These are phyloP conservation scores for Scutellaria barbata DNA, from an alignment of 257 asterid genomes.

Conservation along the genomic window DNA sequence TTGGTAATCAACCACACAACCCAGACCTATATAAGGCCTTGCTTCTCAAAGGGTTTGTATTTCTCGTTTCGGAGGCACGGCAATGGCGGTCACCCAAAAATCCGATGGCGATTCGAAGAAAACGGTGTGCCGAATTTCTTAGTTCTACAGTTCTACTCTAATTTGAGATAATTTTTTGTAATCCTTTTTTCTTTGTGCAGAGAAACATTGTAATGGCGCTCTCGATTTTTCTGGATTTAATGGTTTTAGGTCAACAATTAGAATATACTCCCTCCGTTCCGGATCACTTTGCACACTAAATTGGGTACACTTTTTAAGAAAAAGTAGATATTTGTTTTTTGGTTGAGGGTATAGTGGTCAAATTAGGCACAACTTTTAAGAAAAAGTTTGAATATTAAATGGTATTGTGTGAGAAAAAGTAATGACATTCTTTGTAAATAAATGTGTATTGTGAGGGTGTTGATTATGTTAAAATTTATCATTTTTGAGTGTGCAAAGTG, in stretches of 20 bases:
- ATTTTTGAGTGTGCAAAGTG: no score
- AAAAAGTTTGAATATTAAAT: no score
- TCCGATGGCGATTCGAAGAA: slow-evolving; percentile 29
- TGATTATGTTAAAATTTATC: no score
- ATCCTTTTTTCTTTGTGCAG: background rate
- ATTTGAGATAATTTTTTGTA: background rate
- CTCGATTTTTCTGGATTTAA: slow-evolving; percentile 18
- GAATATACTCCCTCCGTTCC: no score
- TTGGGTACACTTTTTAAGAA: no score
- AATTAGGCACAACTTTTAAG: no score
- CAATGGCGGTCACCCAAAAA: slow-evolving; percentile 42
- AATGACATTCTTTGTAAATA: no score
- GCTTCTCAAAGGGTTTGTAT: slow-evolving; percentile 26
- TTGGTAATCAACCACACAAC: slow-evolving; percentile 36
- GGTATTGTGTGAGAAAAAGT: no score
- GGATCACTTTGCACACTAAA: no score
- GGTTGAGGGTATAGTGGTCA: no score
- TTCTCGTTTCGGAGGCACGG: slow-evolving; percentile 8
- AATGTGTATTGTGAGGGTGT: no score
- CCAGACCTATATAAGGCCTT: slow-evolving; percentile 32
- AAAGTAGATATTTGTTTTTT: no score
- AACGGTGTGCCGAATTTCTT: slow-evolving; percentile 31
- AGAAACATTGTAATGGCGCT: background rate
- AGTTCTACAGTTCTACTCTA: background rate
- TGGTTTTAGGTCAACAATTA: background rate